phyloP scores from a whole-genome alignment of 1,284 basidiomycete genomes.

The Hemileia vastatrix region DNA sequence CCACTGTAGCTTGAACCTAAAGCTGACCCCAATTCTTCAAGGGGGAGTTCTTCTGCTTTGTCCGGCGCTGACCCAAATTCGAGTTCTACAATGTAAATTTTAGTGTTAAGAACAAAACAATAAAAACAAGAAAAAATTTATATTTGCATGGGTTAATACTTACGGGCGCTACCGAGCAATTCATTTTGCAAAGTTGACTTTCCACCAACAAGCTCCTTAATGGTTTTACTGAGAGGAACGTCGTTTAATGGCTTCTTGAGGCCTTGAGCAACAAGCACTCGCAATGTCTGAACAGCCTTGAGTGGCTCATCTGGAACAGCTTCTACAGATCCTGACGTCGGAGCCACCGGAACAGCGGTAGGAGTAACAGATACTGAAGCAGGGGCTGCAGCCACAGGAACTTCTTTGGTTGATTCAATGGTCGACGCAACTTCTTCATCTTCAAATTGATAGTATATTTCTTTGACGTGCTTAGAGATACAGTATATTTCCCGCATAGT shows the following conservation, averaged over 20 bases:
- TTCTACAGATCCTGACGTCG: conserved; percentile 54
- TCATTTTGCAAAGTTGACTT: conserved; percentile 97
- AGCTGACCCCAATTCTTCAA: conserved; percentile 85
- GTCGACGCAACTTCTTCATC: conserved; percentile 57
- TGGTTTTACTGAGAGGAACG: conserved; percentile 78
- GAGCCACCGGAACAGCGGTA: conserved; percentile 49
- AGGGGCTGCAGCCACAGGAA: conserved; percentile 45
- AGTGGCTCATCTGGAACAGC: conserved; percentile 79
- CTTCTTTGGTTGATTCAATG: conserved; percentile 26
- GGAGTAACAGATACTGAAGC: conserved; percentile 42
- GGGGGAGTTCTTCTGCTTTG: conserved; percentile 91
- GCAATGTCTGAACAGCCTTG: conserved; percentile 80
- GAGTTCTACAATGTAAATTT: conserved; percentile 26
- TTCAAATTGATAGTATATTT: conserved; percentile 96
- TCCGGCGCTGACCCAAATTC: conserved; percentile 67
- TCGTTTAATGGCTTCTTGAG: conserved; percentile 89
- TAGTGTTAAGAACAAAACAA: neutral
- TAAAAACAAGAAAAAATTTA: conserved; percentile 49
- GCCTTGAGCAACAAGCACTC: conserved; percentile 88
- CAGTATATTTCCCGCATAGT: conserved; percentile 75
- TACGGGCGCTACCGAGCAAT: conserved; percentile 60
- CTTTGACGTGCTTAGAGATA: conserved; percentile 87
- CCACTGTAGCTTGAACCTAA: conserved; percentile 72
- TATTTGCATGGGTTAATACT: neutral
- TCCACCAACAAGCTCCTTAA: conserved; percentile 95